These are phyloP conservation scores for Beauveria caledonica DNA, from an alignment of 2,329 filamentous ascomycete species.

Conservation along the genomic window DNA sequence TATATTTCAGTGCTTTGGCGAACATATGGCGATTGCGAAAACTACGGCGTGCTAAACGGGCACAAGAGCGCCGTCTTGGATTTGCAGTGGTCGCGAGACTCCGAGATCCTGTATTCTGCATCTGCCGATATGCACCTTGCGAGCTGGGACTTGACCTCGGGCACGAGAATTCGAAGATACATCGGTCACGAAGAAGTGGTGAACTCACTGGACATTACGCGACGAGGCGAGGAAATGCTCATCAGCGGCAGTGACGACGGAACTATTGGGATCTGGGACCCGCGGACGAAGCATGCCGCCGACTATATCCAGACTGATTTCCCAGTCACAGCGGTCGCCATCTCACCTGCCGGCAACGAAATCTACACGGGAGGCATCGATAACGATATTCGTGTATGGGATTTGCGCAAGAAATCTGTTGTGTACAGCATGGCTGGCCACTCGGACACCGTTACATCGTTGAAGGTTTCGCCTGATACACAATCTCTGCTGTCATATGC, in stretches of 20 bases:
- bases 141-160: conserved; percentile 90
- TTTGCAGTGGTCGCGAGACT: conserved; percentile 94
- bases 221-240: conserved; percentile 81
- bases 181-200: conserved; percentile 93
- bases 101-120: conserved; percentile 80
- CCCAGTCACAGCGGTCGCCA: conserved; percentile 80
- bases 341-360: conserved; percentile 93
- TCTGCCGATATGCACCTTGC: conserved; percentile 90
- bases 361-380: conserved; percentile 92
- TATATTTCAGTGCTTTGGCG: conserved; percentile 70
- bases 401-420: conserved; percentile 82
- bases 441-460: conserved; percentile 82
- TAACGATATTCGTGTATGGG: conserved; percentile 96
- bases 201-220: conserved; percentile 82
- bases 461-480: conserved; percentile 86
- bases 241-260: conserved; percentile 92
- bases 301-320: conserved; percentile 88
- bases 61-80: conserved; percentile 89
- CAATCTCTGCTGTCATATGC: conserved; percentile 85
- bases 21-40: conserved; percentile 86
- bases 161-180: conserved; percentile 85
- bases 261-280: conserved; percentile 92
- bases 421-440: conserved; percentile 86
- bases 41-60: conserved; percentile 81
- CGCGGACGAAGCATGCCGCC: conserved; percentile 77